Evolutionary conservation across 768 basidiomycete genomes (phyloP), one percentile per base, ranked within the genome.

Genomic region (Gloeostereum incarnatum): DNA sequence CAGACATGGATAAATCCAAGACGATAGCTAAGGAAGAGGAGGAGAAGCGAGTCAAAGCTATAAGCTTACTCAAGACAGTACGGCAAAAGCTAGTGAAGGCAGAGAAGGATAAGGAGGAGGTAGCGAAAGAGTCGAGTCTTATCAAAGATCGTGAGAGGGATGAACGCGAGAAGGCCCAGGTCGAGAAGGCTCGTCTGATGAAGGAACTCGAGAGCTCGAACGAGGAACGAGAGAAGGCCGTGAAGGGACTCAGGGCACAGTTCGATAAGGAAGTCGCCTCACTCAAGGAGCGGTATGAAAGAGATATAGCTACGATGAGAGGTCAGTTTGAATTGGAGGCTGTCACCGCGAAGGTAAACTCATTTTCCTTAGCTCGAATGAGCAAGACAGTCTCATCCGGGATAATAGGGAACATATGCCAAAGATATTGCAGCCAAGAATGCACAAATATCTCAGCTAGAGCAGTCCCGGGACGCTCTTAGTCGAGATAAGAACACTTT

Each of bases 51-150:
- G 76, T 80, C 14, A 99, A 98, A 52, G 93, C 93, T 0, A 84
- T 98, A 46, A 83, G 80, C 36, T 62, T 97, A 19, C 65, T 99
- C 41, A 97, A 97, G 61, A 91, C 91, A 1, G 88, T 98, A n/a
- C 66, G 96, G 39, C 82, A 91, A 60, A 99, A 97, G 57, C 64
- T 94, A n/a, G 89, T 97, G 20, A 97, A 91, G 53, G 81, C 90
- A 4, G 94, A 98, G 60, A 92, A 91, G 64, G 91, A 94, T 17
- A 76, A 76, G 48, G 92, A 97, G 25, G 91, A 94, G 42, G 66
- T 73, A 0, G 42, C 72, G 35, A 78, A 71, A 51, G 85, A 88
- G 46, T 51, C 65, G 22, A 60, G 60, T 2, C 56, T 58, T 11
- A 43, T 71, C 14, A 73, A 62, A 43, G 78, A 79, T 32, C 73